A percentile compares a stretch with the other conserved stretches of the same genome.
Conservation (phyloP, 2,329 filamentous ascomycete species). For the Sclerotinia glacialis region DNA sequence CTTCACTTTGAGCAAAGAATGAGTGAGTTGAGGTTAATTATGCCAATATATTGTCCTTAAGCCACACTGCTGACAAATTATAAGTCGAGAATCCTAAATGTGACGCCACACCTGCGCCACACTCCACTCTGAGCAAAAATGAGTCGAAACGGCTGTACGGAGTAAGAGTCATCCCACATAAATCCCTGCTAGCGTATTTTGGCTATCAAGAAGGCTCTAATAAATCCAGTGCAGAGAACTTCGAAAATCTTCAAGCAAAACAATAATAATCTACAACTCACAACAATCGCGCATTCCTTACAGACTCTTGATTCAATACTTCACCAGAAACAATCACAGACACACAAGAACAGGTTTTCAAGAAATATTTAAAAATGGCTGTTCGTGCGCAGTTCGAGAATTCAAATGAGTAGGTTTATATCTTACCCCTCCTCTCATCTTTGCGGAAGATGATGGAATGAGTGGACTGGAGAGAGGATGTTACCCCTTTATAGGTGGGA, state of each 20-base stretch:
- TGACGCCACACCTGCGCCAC: not conserved
- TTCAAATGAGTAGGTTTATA: constrained; percentile 73
- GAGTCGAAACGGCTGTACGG: constrained; percentile 15
- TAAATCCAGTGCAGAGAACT: constrained; percentile 16
- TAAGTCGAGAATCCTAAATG: too few species aligned
- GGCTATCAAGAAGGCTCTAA: constrained; percentile 3
- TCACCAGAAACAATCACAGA: not conserved
- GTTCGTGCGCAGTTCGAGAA: constrained; percentile 79
- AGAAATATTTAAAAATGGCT: constrained; percentile 51
- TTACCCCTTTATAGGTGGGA: not conserved
- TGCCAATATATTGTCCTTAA: too few species aligned
- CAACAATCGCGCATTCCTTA: not conserved
- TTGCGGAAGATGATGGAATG: not conserved
- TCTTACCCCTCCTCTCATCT: constrained; percentile 25
- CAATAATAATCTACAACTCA: constrained; percentile 2
- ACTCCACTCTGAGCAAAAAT: constrained; percentile 15
- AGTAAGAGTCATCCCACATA: constrained; percentile 18
- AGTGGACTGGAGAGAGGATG: not conserved
- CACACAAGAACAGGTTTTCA: not conserved
- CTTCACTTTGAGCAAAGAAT: constrained; percentile 11
- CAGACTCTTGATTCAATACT: not conserved
- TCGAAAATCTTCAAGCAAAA: constrained; percentile 16
- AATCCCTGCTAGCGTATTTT: constrained; percentile 14
- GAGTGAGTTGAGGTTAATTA: not conserved
- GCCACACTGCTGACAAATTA: too few species aligned